A percentile compares a stretch with the other conserved stretches of the same genome.
phyloP scores from a whole-genome alignment of 2,329 filamentous ascomycete species.

The Xylogone sp. region DNA sequence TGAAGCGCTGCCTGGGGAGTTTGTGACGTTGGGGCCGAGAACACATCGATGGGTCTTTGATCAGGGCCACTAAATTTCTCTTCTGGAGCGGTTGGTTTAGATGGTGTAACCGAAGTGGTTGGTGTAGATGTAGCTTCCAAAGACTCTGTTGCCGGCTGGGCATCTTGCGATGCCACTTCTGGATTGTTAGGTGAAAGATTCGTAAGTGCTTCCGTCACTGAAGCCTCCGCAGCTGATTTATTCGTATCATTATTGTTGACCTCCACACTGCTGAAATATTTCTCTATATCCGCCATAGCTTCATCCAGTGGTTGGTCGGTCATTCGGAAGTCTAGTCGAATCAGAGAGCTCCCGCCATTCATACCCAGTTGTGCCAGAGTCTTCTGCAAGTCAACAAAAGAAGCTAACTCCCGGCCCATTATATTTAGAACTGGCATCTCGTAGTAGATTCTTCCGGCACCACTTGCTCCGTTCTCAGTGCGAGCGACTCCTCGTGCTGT shows the following conservation, averaged over 20 bases:
- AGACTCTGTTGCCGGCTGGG: slow-evolving; percentile 1
- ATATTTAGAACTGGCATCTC: slow-evolving; percentile 83
- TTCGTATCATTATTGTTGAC: background rate
- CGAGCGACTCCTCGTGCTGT: slow-evolving; percentile 77
- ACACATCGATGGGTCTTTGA: slow-evolving; percentile 62
- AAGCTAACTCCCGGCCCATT: slow-evolving; percentile 74
- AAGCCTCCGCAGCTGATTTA: slow-evolving; percentile 8
- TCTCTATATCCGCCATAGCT: slow-evolving; percentile 76
- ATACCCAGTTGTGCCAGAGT: slow-evolving; percentile 83
- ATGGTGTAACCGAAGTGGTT: slow-evolving; percentile 1
- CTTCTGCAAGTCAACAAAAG: slow-evolving; percentile 82
- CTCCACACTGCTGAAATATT: slow-evolving; percentile 57
- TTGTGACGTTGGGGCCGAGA: slow-evolving; percentile 68
- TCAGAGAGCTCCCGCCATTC: slow-evolving; percentile 75
- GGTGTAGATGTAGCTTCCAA: slow-evolving; percentile 4
- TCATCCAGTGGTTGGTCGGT: slow-evolving; percentile 79
- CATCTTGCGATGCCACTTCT: background rate
- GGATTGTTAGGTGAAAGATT: slow-evolving; percentile 10
- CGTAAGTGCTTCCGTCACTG: slow-evolving; percentile 15
- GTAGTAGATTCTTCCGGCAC: slow-evolving; percentile 76
- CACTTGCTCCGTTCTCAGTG: slow-evolving; percentile 45
- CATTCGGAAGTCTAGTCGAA: slow-evolving; percentile 72
- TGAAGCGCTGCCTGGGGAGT: slow-evolving; percentile 72
- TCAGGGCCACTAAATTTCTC: slow-evolving; percentile 23
- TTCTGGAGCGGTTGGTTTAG: slow-evolving; percentile 8